A percentile compares a stretch with the other conserved stretches of the same genome.
Evolutionary conservation across 2,329 filamentous ascomycete species (phyloP).

Genomic region (Paramyrothecium roridum): DNA sequence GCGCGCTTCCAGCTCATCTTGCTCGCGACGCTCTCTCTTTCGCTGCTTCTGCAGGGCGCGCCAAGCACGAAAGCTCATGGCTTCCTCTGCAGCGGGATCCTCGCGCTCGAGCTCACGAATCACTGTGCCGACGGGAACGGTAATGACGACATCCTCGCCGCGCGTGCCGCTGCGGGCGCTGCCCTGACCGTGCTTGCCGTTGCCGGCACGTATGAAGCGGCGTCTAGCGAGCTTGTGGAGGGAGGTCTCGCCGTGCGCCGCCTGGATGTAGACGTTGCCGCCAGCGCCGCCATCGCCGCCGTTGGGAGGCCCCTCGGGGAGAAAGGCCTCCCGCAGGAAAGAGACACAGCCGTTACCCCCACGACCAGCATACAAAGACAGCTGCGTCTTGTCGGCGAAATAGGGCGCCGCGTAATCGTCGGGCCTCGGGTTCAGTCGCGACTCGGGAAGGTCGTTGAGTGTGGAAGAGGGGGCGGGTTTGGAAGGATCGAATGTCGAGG

Average conservation of each 20-base stretch:
- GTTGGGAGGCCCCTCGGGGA: slow-evolving; percentile 86
- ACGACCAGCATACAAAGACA: slow-evolving; percentile 73
- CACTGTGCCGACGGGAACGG: slow-evolving; percentile 90
- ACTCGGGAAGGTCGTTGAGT: slow-evolving; percentile 36
- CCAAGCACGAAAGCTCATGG: slow-evolving; percentile 28
- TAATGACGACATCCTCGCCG: slow-evolving; percentile 83
- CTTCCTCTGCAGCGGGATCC: slow-evolving; percentile 73
- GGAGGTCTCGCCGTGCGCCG: slow-evolving; percentile 85
- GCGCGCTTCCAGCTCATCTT: slow-evolving; percentile 22
- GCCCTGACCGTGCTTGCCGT: slow-evolving; percentile 76
- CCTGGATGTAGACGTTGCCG: slow-evolving; percentile 92
- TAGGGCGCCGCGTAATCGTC: slow-evolving; percentile 80
- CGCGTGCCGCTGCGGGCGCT: slow-evolving; percentile 70
- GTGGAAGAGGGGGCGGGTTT: slow-evolving; percentile 8
- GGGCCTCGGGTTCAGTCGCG: slow-evolving; percentile 75
- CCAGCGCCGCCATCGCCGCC: slow-evolving; percentile 92
- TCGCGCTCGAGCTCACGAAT: slow-evolving; percentile 76
- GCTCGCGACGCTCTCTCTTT: slow-evolving; percentile 23
- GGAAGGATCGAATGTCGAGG: slow-evolving; percentile 6
- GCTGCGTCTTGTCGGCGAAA: slow-evolving; percentile 81
- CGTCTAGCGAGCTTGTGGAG: slow-evolving; percentile 84
- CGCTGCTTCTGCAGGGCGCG: slow-evolving; percentile 27
- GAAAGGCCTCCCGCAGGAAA: slow-evolving; percentile 86
- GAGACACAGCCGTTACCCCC: slow-evolving; percentile 94
- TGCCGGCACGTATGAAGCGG: slow-evolving; percentile 69